phyloP scores from a whole-genome alignment of 1,139 yeast genomes.

The Yamadazyma atmosphaerica region DNA sequence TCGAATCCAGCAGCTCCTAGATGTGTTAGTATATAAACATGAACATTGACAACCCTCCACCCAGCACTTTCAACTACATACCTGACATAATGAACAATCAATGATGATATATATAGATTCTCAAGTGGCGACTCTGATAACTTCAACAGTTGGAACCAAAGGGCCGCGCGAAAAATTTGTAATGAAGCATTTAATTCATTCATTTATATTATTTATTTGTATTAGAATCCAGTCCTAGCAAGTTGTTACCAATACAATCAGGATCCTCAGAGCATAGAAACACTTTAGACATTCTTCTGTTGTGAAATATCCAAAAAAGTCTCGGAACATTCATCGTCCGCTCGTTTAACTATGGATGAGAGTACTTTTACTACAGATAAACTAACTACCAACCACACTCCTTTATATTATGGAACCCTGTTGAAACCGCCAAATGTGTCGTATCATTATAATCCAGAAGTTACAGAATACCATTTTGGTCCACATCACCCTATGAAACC shows the following conservation, averaged over 20 bases:
- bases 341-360: slow-evolving; percentile 1
- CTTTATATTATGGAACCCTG: slow-evolving; percentile 51
- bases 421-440: slow-evolving; percentile 57
- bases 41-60: no score
- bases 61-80: slow-evolving; percentile 7
- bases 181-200: neutral
- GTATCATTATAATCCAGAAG: slow-evolving; percentile 85
- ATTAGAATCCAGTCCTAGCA: no score
- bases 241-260: no score
- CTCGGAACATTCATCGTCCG: no score
- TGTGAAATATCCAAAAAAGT: no score
- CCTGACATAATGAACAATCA: slow-evolving; percentile 11
- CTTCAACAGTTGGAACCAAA: neutral
- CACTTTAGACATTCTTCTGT: no score
- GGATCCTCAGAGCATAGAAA: no score
- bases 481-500: slow-evolving; percentile 98
- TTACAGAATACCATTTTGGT: slow-evolving; percentile 83
- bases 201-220: no score
- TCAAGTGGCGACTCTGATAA: slow-evolving; percentile 7
- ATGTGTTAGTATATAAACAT: slow-evolving; percentile 18
- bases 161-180: neutral
- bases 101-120: neutral
- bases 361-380: slow-evolving; percentile 50
- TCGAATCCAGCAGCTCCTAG: slow-evolving; percentile 87
- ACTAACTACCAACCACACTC: slow-evolving; percentile 58